These are phyloP conservation scores for Backusella tuberculispora DNA, from an alignment of 192 early-diverging fungal genomes.

Conservation along the genomic window DNA sequence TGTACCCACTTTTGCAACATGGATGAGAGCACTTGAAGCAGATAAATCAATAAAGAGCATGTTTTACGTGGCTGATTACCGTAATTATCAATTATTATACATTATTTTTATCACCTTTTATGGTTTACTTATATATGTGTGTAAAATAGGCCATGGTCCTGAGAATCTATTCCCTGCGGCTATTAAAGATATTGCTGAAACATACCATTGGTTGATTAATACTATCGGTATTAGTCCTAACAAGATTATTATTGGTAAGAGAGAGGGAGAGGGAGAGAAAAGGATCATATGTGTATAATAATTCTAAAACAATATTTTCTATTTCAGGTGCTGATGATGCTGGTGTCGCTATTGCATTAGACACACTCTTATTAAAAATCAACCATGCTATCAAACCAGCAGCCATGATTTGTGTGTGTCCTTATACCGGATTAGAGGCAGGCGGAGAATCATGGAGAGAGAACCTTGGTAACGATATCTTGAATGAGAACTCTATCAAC, in stretches of 20 bases:
- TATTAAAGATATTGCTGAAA: constrained; percentile 11
- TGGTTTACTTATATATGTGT: neutral
- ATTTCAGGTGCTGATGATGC: constrained; percentile 26
- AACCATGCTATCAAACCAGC: neutral
- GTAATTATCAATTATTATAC: constrained; percentile 3
- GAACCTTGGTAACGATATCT: constrained; percentile 10
- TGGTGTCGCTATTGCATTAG: constrained; percentile 21
- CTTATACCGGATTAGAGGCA: constrained; percentile 31
- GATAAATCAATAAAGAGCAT: constrained; percentile 22
- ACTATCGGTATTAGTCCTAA: neutral
- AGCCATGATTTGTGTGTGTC: constrained; percentile 26
- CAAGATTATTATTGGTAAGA: constrained; percentile 23
- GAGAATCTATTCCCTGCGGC: constrained; percentile 1
- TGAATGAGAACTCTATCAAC: neutral
- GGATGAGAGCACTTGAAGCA: constrained; percentile 26
- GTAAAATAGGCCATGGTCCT: constrained; percentile 13
- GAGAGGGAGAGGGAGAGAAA: neutral
- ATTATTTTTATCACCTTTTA: neutral
- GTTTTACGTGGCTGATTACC: constrained; percentile 23
- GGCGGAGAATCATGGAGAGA: constrained; percentile 29
- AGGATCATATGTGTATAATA: neutral
- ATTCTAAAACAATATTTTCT: neutral
- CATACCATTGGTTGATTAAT: constrained; percentile 21
- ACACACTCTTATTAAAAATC: constrained; percentile 8
- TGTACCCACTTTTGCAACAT: constrained; percentile 23